phyloP scores from a whole-genome alignment of 805 yeast genomes.

The Jamesozyma hellenica region DNA sequence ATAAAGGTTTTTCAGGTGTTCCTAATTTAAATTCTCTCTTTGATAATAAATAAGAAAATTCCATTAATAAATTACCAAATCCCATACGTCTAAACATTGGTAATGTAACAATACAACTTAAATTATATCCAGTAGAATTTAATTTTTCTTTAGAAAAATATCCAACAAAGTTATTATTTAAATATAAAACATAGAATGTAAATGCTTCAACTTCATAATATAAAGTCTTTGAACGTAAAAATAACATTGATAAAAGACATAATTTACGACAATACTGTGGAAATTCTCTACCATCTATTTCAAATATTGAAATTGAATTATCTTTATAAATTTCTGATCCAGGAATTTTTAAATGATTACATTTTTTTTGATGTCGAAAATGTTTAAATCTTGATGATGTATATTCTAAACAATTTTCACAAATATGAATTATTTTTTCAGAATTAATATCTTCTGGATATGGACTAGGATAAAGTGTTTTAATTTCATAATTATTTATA shows the following conservation, averaged over 20 bases:
- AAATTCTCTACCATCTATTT: slow-evolving; percentile 82
- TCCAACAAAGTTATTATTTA: slow-evolving; percentile 62
- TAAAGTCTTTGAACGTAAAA: slow-evolving; percentile 81
- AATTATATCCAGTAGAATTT: slow-evolving; percentile 66
- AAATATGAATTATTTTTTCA: slow-evolving; percentile 54
- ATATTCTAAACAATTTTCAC: slow-evolving; percentile 78
- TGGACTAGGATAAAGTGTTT: slow-evolving; percentile 89
- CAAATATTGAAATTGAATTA: slow-evolving; percentile 60
- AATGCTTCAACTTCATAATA: slow-evolving; percentile 96
- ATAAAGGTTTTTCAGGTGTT: slow-evolving; percentile 92
- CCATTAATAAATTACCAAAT: slow-evolving; percentile 79
- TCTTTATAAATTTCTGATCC: slow-evolving; percentile 86
- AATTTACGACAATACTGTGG: slow-evolving; percentile 78
- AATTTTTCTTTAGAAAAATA: slow-evolving; percentile 83
- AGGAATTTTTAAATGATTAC: slow-evolving; percentile 61
- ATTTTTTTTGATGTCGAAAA: slow-evolving; percentile 65
- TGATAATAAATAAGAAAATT: slow-evolving; percentile 75
- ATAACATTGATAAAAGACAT: slow-evolving; percentile 81
- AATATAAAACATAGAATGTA: slow-evolving; percentile 76
- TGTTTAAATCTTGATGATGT: slow-evolving; percentile 58
- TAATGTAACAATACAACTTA: slow-evolving; percentile 82
- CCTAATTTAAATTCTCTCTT: slow-evolving; percentile 68
- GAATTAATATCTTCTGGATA: slow-evolving; percentile 78
- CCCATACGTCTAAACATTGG: slow-evolving; percentile 85
- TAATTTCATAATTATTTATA: slow-evolving; percentile 63